Conservation (phyloP, 768 basidiomycete species). For the Mycena vulgaris region DNA sequence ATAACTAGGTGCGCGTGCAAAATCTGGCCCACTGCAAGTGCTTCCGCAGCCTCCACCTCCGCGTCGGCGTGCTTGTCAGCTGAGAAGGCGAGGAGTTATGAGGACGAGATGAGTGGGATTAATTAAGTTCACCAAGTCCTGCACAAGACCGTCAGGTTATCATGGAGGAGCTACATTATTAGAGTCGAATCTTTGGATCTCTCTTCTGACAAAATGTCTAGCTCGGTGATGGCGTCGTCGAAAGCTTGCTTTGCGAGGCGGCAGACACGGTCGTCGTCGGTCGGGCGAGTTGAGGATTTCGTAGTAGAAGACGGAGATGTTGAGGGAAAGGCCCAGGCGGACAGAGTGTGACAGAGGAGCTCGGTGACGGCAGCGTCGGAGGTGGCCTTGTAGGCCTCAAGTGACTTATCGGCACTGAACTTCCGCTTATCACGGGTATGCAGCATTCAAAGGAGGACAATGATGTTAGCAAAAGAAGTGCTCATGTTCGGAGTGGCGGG, state of each 20-base stretch:
- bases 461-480: slow-evolving; percentile 40
- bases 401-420: slow-evolving; percentile 96
- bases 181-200: slow-evolving; percentile 99
- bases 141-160: slow-evolving; percentile 99
- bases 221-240: slow-evolving; percentile 98
- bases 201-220: slow-evolving; percentile 98
- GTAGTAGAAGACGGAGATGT: slow-evolving; percentile 99
- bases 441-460: slow-evolving; percentile 86
- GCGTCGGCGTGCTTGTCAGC: slow-evolving; percentile 80
- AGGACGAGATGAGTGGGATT: neutral
- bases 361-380: slow-evolving; percentile 97
- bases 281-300: slow-evolving; percentile 99
- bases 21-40: slow-evolving; percentile 76
- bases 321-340: slow-evolving; percentile 97
- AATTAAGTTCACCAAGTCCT: slow-evolving; percentile 78
- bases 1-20: slow-evolving; percentile 37
- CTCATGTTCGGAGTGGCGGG: slow-evolving; percentile 5
- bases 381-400: slow-evolving; percentile 97
- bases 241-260: slow-evolving; percentile 99
- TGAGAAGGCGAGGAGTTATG: slow-evolving; percentile 42
- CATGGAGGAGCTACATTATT: slow-evolving; percentile 96
- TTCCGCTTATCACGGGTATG: slow-evolving; percentile 98
- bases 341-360: slow-evolving; percentile 96
- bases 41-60: slow-evolving; percentile 78
- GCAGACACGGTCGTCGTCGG: slow-evolving; percentile 97